These are phyloP conservation scores for Penicillium sp. DNA, from an alignment of 2,329 filamentous ascomycete genomes.

Conservation along the genomic window DNA sequence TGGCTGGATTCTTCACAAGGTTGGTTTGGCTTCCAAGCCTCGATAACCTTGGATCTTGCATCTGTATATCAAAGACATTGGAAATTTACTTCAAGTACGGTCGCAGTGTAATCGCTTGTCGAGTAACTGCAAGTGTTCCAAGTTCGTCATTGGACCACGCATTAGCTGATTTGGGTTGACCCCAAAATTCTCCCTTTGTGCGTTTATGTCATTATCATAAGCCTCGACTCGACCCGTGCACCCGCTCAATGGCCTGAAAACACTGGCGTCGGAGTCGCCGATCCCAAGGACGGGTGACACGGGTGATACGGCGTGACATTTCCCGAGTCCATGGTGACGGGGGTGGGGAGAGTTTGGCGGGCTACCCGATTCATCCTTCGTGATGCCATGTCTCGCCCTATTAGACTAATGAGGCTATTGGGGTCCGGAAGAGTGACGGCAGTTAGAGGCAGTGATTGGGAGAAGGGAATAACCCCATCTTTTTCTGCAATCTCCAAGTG, in stretches of 20 bases:
- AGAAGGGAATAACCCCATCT: slow-evolving; percentile 2
- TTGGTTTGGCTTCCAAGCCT: background rate
- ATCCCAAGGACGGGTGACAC: background rate
- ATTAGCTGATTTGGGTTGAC: background rate
- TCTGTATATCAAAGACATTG: background rate
- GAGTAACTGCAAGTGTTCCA: background rate
- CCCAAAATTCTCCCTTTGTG: background rate
- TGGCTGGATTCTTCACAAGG: background rate
- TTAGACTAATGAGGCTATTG: background rate
- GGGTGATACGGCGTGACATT: background rate
- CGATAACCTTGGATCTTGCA: background rate
- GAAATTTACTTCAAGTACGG: background rate
- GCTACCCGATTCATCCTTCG: slow-evolving; percentile 9
- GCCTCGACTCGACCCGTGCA: background rate
- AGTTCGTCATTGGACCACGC: background rate
- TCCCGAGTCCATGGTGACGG: slow-evolving; percentile 13
- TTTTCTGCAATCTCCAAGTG: background rate
- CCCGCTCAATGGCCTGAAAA: background rate
- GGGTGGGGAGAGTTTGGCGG: slow-evolving; percentile 1
- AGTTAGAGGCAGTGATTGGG: slow-evolving; percentile 7
- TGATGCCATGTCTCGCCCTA: background rate
- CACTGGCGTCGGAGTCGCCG: slow-evolving; percentile 1
- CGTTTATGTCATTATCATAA: background rate
- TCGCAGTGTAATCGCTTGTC: background rate
- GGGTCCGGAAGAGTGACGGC: slow-evolving; percentile 5